Conservation (phyloP, 495 filamentous ascomycete genomes). For the Ramalina intermedia region DNA sequence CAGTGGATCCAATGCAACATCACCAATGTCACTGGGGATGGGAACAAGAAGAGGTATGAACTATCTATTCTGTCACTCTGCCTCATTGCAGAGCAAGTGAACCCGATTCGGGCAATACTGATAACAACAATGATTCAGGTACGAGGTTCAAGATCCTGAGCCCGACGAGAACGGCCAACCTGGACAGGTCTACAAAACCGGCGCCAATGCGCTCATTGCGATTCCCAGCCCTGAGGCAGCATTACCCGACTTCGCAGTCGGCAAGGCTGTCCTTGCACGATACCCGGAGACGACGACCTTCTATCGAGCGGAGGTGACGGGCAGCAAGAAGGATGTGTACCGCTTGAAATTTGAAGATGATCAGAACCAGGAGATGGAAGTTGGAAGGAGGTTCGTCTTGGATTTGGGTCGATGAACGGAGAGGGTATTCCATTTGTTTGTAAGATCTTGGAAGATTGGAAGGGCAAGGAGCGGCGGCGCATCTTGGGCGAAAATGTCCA, state of each 20-base stretch:
- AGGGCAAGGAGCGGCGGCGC: too few species aligned
- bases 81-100: constrained; percentile 2
- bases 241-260: constrained; percentile 57
- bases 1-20: constrained; percentile 88
- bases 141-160: constrained; percentile 89
- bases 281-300: constrained; percentile 94
- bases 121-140: constrained; percentile 32
- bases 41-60: constrained; percentile 56
- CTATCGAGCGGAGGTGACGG: constrained; percentile 89
- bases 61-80: background rate
- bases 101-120: background rate
- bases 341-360: constrained; percentile 76
- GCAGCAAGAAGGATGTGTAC: constrained; percentile 48
- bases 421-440: too few species aligned
- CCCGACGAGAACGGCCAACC: constrained; percentile 65
- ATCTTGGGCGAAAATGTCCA: too few species aligned
- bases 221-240: constrained; percentile 49
- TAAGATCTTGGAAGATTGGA: too few species aligned
- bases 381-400: constrained; percentile 64
- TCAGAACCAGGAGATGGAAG: constrained; percentile 66
- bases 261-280: constrained; percentile 66
- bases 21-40: constrained; percentile 68
- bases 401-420: constrained; percentile 34
- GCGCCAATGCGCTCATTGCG: constrained; percentile 66
- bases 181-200: constrained; percentile 60